Evolutionary conservation across 1,139 yeast genomes (phyloP), one percentile per base, ranked within the genome.

Genomic region (Meyerozyma smithsonii): DNA sequence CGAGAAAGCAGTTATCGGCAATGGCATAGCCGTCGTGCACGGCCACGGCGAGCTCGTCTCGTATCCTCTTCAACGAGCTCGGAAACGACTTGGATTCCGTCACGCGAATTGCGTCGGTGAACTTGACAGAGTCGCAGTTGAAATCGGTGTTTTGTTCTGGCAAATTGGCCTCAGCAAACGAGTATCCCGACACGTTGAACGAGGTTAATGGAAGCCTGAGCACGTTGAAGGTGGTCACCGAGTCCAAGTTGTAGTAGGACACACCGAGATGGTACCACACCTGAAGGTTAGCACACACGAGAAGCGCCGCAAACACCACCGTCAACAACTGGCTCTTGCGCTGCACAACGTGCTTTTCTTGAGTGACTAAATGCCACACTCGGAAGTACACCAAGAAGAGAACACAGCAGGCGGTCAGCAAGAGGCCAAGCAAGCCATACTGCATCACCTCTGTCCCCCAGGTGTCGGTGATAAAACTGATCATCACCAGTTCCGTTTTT

Each of bases 1-100:
- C 48, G 15, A 42, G 28, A 20, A 45, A 45, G 19, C 35, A 41
- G 14, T 30, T 30, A 16, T 30, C 21, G 7, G 34, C 34, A 14
- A 36, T 30, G 34, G 15, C 11, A 30, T 30, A 30, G n/a, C 20
- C 34, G 15, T 3, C n/a, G 5, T 30, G 7, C 11, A 14, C 20
- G 5, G 16, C 8, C 3, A 8, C 12, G 8, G 12, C 7, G 4
- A 30, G 21, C 23, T 30, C 21, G 21, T 16, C 21, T 30, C 34
- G 8, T 16, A 30, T 30, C 12, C 34, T 3, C 14, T 17, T 16
- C 34, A 30, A 30, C 15, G 20, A 16, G 15, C 34, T 30, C 7
- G 21, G 8, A 14, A 30, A 30, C 10, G 34, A 18, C 10, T 18
- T 30, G 11, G 34, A 14, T 4, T 15, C 12, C 10, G 15, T 30